Evolutionary conservation across 129 eudicot genomes (phyloP).

Genomic region (Solidago caesia): DNA sequence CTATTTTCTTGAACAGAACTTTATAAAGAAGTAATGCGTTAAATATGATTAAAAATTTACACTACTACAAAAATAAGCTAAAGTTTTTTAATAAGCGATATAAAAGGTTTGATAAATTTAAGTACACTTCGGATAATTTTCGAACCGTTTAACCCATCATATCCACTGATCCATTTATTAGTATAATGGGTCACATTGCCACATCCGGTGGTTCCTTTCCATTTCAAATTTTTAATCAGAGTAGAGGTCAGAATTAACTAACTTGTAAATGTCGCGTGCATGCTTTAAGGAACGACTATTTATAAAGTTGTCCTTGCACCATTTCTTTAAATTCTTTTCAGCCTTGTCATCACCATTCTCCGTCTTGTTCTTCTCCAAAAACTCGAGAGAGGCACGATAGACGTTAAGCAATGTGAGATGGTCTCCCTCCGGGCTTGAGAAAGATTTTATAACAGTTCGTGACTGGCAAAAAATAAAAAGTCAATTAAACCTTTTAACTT

Average conservation of each 20-base stretch:
- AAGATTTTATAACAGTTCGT: slow-evolving; percentile 54
- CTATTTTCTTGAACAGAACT: no score
- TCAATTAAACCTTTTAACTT: slow-evolving; percentile 5
- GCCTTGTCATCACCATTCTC: slow-evolving; percentile 58
- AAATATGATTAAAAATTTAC: no score
- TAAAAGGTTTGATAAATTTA: no score
- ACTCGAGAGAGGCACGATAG: slow-evolving; percentile 69
- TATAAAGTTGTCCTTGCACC: slow-evolving; percentile 90
- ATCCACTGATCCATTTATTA: background rate
- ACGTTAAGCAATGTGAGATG: slow-evolving; percentile 79
- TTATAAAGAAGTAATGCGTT: no score
- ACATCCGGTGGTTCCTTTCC: background rate
- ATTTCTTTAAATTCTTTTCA: slow-evolving; percentile 70
- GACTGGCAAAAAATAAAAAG: slow-evolving; percentile 38
- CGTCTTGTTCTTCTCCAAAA: slow-evolving; percentile 58
- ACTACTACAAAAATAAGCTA: no score
- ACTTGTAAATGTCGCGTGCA: slow-evolving; percentile 92
- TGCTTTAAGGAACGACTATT: slow-evolving; percentile 82
- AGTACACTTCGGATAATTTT: background rate
- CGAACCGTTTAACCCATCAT: background rate
- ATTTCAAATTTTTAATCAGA: background rate
- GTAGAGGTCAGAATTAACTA: slow-evolving; percentile 20
- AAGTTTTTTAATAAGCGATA: no score
- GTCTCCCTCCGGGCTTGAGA: slow-evolving; percentile 88
- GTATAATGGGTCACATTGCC: background rate